Evolutionary conservation across 345 rosid species (phyloP).

Genomic region (Eucalyptus camaldulensis): DNA sequence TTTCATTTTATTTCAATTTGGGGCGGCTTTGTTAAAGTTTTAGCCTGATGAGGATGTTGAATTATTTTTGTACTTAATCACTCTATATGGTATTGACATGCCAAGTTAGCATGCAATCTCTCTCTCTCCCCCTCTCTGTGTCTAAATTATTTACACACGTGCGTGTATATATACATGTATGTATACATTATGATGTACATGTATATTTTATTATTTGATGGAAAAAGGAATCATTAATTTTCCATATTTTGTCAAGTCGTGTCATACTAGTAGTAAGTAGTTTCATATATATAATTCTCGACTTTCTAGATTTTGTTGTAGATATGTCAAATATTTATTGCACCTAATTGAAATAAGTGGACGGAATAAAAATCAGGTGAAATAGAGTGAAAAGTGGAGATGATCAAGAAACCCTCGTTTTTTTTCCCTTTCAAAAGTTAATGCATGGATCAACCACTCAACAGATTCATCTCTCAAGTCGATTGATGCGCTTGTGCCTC

Average conservation of each 20-base stretch:
- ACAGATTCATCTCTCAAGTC: background rate
- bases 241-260: background rate
- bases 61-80: background rate
- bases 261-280: background rate
- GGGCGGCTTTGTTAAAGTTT: background rate
- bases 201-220: background rate
- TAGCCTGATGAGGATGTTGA: background rate
- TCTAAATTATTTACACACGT: background rate
- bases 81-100: background rate
- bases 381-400: background rate
- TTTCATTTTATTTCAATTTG: background rate
- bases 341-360: background rate
- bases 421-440: background rate
- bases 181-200: background rate
- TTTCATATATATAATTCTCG: background rate
- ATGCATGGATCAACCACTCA: background rate
- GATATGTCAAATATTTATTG: background rate
- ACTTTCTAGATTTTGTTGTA: background rate
- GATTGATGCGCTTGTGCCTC: background rate
- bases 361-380: background rate
- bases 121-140: background rate
- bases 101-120: background rate
- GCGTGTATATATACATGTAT: background rate
- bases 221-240: background rate
- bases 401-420: background rate